phyloP scores from a whole-genome alignment of 768 basidiomycete genomes.

The Kwoniella newhampshirensis region DNA sequence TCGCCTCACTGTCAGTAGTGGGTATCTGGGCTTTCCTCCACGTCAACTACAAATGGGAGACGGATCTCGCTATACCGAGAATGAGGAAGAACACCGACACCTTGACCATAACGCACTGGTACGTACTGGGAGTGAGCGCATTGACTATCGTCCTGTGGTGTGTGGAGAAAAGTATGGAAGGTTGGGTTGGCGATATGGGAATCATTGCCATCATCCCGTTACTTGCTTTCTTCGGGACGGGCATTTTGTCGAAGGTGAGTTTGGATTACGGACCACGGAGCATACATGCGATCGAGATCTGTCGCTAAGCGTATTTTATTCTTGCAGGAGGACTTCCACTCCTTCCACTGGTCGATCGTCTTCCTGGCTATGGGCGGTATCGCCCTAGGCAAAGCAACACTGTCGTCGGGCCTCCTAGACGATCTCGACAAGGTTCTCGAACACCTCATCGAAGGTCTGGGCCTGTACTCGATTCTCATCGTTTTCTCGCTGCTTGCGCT shows the following conservation, averaged over 20 bases:
- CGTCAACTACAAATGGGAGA: conserved; percentile 70
- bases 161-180: conserved; percentile 73
- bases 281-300: conserved; percentile 39
- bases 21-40: conserved; percentile 90
- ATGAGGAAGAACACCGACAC: conserved; percentile 79
- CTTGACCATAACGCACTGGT: conserved; percentile 83
- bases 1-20: conserved; percentile 78
- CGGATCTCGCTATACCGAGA: conserved; percentile 70
- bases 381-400: conserved; percentile 89
- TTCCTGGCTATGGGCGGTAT: conserved; percentile 77
- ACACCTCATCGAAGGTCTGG: conserved; percentile 62
- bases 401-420: conserved; percentile 79
- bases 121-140: conserved; percentile 78
- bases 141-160: conserved; percentile 89
- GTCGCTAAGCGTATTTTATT: conserved; percentile 89
- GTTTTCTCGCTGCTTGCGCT: conserved; percentile 61
- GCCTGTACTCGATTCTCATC: conserved; percentile 69
- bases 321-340: conserved; percentile 55
- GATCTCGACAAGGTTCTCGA: conserved; percentile 65
- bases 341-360: conserved; percentile 50
- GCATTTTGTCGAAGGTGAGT: conserved; percentile 84
- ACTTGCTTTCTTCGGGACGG: conserved; percentile 89
- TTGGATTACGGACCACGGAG: background rate
- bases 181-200: conserved; percentile 89
- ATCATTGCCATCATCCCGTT: conserved; percentile 92